A percentile compares a stretch with the other conserved stretches of the same genome.
These are phyloP conservation scores for Ettlia oleoabundans DNA, from an alignment of 139 green algal species.

Conservation along the genomic window DNA sequence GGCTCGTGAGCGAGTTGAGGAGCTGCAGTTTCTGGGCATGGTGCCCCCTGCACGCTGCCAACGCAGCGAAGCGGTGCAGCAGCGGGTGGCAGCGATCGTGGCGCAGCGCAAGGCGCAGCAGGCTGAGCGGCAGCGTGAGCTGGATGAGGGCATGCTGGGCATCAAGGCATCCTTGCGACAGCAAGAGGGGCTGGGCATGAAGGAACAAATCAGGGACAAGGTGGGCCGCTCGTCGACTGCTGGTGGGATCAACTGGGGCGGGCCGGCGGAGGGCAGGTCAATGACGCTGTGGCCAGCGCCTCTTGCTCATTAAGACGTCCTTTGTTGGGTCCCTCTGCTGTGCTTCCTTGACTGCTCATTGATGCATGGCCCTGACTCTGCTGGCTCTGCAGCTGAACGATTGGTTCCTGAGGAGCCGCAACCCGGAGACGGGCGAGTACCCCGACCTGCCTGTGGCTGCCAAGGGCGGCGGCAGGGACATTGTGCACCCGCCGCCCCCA, in stretches of 20 bases:
- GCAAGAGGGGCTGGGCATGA: conserved; percentile 87
- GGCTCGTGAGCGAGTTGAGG: conserved; percentile 55
- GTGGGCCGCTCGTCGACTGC: conserved; percentile 31
- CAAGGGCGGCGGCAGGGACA: conserved; percentile 79
- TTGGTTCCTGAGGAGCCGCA: conserved; percentile 88
- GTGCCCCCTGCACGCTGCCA: conserved; percentile 48
- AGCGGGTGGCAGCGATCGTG: neutral
- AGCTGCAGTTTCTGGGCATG: conserved; percentile 92
- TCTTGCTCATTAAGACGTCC: too few species aligned
- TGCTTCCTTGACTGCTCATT: neutral
- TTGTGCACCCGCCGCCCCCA: conserved; percentile 78
- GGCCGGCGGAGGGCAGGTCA: too few species aligned
- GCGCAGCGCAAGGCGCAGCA: conserved; percentile 52
- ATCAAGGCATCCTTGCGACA: conserved; percentile 80
- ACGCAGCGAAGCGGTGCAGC: conserved; percentile 1
- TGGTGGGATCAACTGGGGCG: too few species aligned
- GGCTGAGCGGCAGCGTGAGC: conserved; percentile 66
- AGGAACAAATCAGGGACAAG: conserved; percentile 89
- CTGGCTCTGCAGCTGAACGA: conserved; percentile 72
- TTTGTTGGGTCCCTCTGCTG: too few species aligned
- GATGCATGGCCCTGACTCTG: neutral
- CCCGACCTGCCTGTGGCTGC: conserved; percentile 79
- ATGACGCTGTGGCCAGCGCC: too few species aligned
- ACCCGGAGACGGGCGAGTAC: conserved; percentile 80
- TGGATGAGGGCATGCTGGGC: conserved; percentile 72